Percentiles rank a stretch among this genome's conserved stretches.
phyloP scores from a whole-genome alignment of 345 rosid genomes.

The Moricandia arvensis region DNA sequence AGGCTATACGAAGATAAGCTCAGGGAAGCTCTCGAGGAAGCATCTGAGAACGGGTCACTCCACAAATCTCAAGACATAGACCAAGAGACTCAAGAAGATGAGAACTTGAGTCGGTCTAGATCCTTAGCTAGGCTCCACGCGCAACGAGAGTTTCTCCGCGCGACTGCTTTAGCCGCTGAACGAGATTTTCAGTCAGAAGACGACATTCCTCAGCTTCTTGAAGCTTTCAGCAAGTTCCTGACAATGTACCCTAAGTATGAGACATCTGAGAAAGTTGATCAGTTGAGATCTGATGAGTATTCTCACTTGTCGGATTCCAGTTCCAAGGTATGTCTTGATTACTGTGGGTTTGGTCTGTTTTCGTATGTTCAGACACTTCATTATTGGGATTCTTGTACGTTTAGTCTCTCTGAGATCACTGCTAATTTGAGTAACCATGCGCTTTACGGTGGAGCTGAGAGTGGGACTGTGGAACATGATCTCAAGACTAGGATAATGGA shows the following conservation, averaged over 20 bases:
- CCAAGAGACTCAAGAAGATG: conserved; percentile 37
- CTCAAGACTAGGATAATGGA: conserved; percentile 82
- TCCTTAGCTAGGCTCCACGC: conserved; percentile 81
- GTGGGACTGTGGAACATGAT: conserved; percentile 74
- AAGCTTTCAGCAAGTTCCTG: conserved; percentile 70
- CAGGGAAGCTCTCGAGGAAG: conserved; percentile 84
- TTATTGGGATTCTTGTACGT: conserved; percentile 69
- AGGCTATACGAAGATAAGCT: conserved; percentile 73
- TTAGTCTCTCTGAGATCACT: conserved; percentile 81
- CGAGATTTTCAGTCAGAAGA: conserved; percentile 49
- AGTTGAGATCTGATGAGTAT: conserved; percentile 67
- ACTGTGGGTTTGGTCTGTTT: conserved; percentile 88
- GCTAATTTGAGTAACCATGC: conserved; percentile 87
- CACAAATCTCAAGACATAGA: conserved; percentile 72
- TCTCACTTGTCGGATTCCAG: conserved; percentile 45
- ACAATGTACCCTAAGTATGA: conserved; percentile 78
- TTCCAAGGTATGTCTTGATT: conserved; percentile 89
- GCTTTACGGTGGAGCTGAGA: conserved; percentile 78
- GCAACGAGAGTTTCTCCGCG: conserved; percentile 77
- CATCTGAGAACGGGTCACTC: conserved; percentile 81
- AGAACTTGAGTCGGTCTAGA: conserved; percentile 61
- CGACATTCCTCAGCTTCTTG: conserved; percentile 54
- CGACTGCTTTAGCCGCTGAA: conserved; percentile 74
- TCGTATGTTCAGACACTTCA: conserved; percentile 67
- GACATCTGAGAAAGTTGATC: conserved; percentile 65